Base-by-base conservation (phyloP, 2,329 filamentous ascomycete species). In the Xylaria sp. region DNA sequence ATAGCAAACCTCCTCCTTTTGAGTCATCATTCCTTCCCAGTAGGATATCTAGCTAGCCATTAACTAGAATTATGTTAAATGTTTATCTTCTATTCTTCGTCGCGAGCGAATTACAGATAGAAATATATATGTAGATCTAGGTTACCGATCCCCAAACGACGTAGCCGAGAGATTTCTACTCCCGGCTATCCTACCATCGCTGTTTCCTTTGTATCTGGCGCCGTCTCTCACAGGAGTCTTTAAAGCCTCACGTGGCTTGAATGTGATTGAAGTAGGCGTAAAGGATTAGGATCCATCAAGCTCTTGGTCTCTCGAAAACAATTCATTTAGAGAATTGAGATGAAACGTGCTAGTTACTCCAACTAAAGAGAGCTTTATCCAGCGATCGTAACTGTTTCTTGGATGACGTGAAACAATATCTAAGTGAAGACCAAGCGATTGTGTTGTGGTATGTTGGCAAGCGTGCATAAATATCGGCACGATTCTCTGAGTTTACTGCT, bases 161-260 rank as follows among this genome's bases (percentile, higher is more conserved):
- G n/a, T n/a, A n/a, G n/a, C n/a, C n/a, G n/a, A n/a, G n/a, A n/a
- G n/a, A n/a, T n/a, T n/a, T n/a, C 23, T 48, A 28, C 23, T 28
- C 23, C 45, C 3, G 23, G 12, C 45, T 15, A 20, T 7, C 4
- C 4, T 28, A 15, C 13, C 28, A 48, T 28, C 5, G 25, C 15
- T 8, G 23, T 48, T 48, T 20, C n/a, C 32, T 55, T 55, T 34
- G 10, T 7, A 55, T 15, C 18, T 36, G 10, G 30, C n/a, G 3
- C 12, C n/a, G 3, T 55, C 9, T 36, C n/a, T 23, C 30, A 55
- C 9, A 13, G n/a, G 9, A 7, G 23, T 7, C 60, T 36, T 57
- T 63, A 8, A 59, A 46, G 43, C 30, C 28, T 4, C 30, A 4
- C 2, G 43, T 60, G 43, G 57, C 41, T 60, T 59, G 56, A 46